These are phyloP conservation scores for Stephanodiscus triporus DNA, from an alignment of 108 stramenopile genomes.

Conservation along the genomic window DNA sequence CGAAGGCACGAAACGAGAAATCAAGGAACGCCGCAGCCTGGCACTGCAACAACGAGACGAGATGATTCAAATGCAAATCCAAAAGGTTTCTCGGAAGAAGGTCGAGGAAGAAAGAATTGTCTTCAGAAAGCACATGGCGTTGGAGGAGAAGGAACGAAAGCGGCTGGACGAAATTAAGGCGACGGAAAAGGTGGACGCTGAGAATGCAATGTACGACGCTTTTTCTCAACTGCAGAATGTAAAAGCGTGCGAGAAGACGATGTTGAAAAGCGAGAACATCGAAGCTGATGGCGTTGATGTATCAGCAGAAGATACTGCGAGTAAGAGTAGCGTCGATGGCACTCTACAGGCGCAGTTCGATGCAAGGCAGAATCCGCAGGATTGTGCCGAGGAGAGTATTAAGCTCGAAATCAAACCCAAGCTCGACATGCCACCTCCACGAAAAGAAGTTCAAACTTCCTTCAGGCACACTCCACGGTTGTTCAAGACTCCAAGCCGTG, in stretches of 20 bases:
- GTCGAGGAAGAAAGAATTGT: conserved; percentile 52
- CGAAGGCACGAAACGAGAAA: conserved; percentile 32
- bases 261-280: not conserved
- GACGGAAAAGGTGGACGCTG: conserved; percentile 52
- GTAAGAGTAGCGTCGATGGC: not conserved
- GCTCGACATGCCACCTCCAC: conserved; percentile 39
- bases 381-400: not conserved
- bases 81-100: conserved; percentile 26
- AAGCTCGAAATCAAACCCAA: not conserved
- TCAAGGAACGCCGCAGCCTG: conserved; percentile 18
- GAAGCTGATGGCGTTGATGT: not conserved
- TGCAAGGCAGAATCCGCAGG: not conserved
- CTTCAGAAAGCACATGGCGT: conserved; percentile 51
- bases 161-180: conserved; percentile 48
- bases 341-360: not conserved
- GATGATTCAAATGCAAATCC: conserved; percentile 16
- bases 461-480: conserved; percentile 62
- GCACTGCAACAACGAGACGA: conserved; percentile 32
- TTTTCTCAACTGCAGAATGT: conserved; percentile 36
- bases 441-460: conserved; percentile 20
- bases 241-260: not conserved
- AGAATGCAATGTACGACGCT: conserved; percentile 53
- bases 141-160: conserved; percentile 50
- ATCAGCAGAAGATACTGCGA: not conserved
- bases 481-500: conserved; percentile 69